Evolutionary conservation across 352 stramenopile genomes (phyloP).

Genomic region (Plasmopara muralis): DNA sequence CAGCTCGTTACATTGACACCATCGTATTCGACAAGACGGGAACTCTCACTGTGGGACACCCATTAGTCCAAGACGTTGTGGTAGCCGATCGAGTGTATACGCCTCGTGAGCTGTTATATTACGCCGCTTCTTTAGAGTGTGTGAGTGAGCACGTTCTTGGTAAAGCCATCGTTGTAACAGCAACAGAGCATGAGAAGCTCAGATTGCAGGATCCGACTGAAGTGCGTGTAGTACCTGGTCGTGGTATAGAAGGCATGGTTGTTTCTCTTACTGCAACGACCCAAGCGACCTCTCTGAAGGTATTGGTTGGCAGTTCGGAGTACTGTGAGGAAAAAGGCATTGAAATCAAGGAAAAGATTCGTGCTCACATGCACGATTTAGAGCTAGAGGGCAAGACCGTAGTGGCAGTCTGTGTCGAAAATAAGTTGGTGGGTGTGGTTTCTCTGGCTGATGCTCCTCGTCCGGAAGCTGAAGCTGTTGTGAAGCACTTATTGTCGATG

Average conservation of each 20-base stretch:
- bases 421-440: constrained; percentile 67
- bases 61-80: constrained; percentile 71
- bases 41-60: constrained; percentile 82
- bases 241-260: constrained; percentile 70
- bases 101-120: constrained; percentile 70
- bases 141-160: constrained; percentile 82
- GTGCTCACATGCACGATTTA: constrained; percentile 68
- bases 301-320: constrained; percentile 73
- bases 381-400: constrained; percentile 84
- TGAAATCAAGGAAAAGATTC: constrained; percentile 48
- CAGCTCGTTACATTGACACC: constrained; percentile 75
- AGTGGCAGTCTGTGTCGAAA: constrained; percentile 67
- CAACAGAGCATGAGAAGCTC: constrained; percentile 71
- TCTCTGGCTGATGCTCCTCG: constrained; percentile 69
- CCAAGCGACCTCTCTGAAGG: constrained; percentile 22
- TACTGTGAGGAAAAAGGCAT: constrained; percentile 79
- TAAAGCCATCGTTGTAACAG: constrained; percentile 76
- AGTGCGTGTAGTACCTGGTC: constrained; percentile 70
- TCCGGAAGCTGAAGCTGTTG: constrained; percentile 61
- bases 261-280: constrained; percentile 15
- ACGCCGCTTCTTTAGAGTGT: constrained; percentile 71
- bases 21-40: constrained; percentile 94
- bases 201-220: constrained; percentile 63
- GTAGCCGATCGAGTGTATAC: constrained; percentile 56
- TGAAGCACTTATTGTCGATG: constrained; percentile 74